Conservation (phyloP, 208 protist species). For the Leishmania tropica region DNA sequence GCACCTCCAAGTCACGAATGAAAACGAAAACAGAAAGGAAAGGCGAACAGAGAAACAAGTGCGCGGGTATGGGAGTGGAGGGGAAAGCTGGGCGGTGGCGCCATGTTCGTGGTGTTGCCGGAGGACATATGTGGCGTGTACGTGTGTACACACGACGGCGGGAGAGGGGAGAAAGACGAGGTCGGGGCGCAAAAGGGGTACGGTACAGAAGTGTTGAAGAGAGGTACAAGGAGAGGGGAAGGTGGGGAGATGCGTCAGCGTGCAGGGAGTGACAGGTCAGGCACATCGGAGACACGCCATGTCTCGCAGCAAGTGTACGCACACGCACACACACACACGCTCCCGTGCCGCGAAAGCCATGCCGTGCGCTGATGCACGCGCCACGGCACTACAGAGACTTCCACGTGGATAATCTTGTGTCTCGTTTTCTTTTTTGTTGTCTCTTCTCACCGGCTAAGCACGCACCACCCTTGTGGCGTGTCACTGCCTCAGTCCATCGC, state of each 20-base stretch:
- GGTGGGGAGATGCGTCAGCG: not conserved
- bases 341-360: not conserved
- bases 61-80: not conserved
- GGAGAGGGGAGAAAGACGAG: not conserved
- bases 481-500: not conserved
- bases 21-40: not conserved
- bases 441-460: no score
- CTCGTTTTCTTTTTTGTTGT: not conserved
- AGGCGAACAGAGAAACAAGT: not conserved
- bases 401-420: not conserved
- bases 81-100: not conserved
- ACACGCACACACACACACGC: not conserved
- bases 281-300: not conserved
- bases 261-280: not conserved
- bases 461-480: not conserved
- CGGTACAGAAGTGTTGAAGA: not conserved
- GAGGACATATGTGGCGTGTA: not conserved
- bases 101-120: not conserved
- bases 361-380: not conserved
- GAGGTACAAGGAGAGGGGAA: not conserved
- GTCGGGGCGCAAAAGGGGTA: not conserved
- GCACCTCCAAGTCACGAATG: not conserved
- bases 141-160: not conserved
- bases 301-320: not conserved
- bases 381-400: not conserved